Evolutionary conservation across 73 alveolate species (phyloP).

Genomic region (Paramecium octaurelia): DNA sequence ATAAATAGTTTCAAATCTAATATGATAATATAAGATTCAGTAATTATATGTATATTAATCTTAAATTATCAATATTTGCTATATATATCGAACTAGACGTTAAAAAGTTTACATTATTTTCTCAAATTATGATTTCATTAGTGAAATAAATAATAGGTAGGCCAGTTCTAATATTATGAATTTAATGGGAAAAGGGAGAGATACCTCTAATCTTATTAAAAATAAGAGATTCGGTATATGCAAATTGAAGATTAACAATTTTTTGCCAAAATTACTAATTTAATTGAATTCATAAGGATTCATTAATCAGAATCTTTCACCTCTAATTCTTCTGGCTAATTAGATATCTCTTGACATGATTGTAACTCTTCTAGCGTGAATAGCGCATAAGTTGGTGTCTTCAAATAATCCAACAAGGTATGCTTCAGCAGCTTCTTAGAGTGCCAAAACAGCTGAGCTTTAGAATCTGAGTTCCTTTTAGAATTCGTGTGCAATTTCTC

Average conservation of each 20-base stretch:
- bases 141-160: not conserved
- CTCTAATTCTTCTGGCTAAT: conserved; percentile 90
- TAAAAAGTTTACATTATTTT: not conserved
- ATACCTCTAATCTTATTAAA: not conserved
- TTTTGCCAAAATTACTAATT: not conserved
- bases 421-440: conserved; percentile 94
- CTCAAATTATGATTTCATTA: not conserved
- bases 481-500: conserved; percentile 87
- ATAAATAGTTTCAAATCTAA: not conserved
- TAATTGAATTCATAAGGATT: not conserved
- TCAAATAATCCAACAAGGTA: conserved; percentile 90
- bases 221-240: not conserved
- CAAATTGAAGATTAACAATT: not conserved
- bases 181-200: not conserved
- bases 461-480: conserved; percentile 87
- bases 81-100: not conserved
- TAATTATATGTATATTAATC: not conserved
- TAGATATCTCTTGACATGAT: conserved; percentile 95
- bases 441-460: conserved; percentile 84
- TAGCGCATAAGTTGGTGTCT: conserved; percentile 95
- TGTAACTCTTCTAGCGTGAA: conserved; percentile 97
- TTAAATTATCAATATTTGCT: not conserved
- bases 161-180: not conserved
- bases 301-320: conserved; percentile 72
- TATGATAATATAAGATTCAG: not conserved